Evolutionary conservation across 164 flowering plant species (phyloP).

Genomic region (Stephania japonica): DNA sequence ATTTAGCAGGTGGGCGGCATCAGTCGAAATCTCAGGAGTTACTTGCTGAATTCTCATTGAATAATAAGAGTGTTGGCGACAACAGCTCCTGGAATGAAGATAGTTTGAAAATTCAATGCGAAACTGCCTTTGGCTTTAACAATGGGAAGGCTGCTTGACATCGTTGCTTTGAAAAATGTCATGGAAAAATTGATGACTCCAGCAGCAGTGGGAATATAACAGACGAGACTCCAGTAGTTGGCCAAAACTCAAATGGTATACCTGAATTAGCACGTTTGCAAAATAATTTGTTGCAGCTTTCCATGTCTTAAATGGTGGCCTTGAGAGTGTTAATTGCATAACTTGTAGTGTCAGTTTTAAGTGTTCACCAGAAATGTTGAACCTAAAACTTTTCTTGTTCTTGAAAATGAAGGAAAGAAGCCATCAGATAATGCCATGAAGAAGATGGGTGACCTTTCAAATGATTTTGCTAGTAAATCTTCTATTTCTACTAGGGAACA

Average conservation of each 20-base stretch:
- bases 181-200: slow-evolving; percentile 14
- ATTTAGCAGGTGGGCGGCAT: slow-evolving; percentile 24
- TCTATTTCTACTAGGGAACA: slow-evolving; percentile 21
- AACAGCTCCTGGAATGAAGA: slow-evolving; percentile 10
- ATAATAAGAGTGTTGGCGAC: slow-evolving; percentile 12
- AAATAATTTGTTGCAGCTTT: slow-evolving; percentile 8
- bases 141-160: slow-evolving; percentile 13
- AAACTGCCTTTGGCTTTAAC: slow-evolving; percentile 10
- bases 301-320: background rate
- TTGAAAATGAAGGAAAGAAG: slow-evolving; percentile 16
- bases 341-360: slow-evolving; percentile 8
- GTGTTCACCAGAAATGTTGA: slow-evolving; percentile 13
- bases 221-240: slow-evolving; percentile 7
- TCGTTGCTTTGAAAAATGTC: slow-evolving; percentile 10
- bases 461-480: slow-evolving; percentile 37
- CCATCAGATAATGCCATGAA: slow-evolving; percentile 14
- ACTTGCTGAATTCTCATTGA: slow-evolving; percentile 10
- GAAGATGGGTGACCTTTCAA: slow-evolving; percentile 29
- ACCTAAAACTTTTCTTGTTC: slow-evolving; percentile 12
- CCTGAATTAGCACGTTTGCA: slow-evolving; percentile 10
- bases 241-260: slow-evolving; percentile 2
- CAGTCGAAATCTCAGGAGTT: slow-evolving; percentile 18
- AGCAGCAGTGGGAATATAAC: slow-evolving; percentile 1
- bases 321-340: slow-evolving; percentile 9
- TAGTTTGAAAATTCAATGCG: slow-evolving; percentile 6